These are phyloP conservation scores for Mycena amicta DNA, from an alignment of 768 basidiomycete genomes.

Conservation along the genomic window DNA sequence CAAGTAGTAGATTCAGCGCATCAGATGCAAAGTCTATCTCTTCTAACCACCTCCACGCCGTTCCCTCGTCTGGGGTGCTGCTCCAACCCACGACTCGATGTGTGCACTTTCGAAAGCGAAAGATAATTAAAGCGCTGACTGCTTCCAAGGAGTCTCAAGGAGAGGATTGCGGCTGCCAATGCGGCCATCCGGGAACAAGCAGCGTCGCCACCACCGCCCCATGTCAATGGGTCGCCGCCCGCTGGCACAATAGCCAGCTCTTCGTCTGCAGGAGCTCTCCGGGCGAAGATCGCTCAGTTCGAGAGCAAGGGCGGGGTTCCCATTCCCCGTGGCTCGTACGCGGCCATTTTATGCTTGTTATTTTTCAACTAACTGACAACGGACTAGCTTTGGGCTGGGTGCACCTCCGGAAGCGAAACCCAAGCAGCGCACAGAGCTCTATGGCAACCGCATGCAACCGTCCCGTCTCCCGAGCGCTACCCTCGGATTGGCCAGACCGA, in stretches of 20 bases:
- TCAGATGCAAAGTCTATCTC: not conserved
- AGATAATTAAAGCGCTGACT: not conserved
- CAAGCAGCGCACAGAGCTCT: conserved; percentile 65
- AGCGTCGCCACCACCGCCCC: conserved; percentile 24
- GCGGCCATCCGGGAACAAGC: conserved; percentile 54
- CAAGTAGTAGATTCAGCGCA: too few relatives aligned
- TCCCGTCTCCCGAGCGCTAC: conserved; percentile 27
- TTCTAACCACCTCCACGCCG: not conserved
- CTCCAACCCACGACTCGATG: not conserved
- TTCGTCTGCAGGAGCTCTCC: conserved; percentile 30
- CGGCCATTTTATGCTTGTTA: not conserved
- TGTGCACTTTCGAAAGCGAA: not conserved
- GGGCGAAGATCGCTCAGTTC: conserved; percentile 78
- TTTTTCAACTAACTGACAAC: not conserved
- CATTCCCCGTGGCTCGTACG: conserved; percentile 59
- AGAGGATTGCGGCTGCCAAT: conserved; percentile 82
- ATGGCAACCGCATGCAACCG: conserved; percentile 68
- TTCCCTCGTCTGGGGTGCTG: not conserved
- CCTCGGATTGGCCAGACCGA: conserved; percentile 25
- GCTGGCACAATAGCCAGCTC: conserved; percentile 29
- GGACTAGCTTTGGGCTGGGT: conserved; percentile 62
- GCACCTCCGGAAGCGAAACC: conserved; percentile 55
- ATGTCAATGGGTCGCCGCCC: conserved; percentile 13
- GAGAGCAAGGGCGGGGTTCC: conserved; percentile 79
- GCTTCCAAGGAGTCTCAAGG: conserved; percentile 58